Percentiles rank a stretch among this genome's conserved stretches.
phyloP scores from a whole-genome alignment of 257 asterid genomes.

The Capsicum chinense region DNA sequence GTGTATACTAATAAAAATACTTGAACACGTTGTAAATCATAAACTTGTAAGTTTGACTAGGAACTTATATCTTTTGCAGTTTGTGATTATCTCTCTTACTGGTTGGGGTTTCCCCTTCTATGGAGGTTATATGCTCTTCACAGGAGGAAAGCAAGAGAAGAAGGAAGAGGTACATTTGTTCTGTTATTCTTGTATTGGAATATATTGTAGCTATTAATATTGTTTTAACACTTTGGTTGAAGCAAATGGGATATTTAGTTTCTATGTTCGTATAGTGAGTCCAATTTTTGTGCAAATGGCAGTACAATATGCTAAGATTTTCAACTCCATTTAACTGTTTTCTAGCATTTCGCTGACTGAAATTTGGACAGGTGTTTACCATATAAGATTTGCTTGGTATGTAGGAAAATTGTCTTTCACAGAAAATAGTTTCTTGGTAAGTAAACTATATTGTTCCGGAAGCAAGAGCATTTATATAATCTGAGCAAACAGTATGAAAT shows the following conservation, averaged over 20 bases:
- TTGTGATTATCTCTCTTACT: constrained; percentile 59
- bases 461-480: not conserved
- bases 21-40: not conserved
- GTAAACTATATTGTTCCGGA: not conserved
- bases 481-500: not conserved
- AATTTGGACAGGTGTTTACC: not conserved
- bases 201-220: no score
- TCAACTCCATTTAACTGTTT: not conserved
- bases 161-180: constrained; percentile 49
- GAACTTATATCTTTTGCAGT: constrained; percentile 42
- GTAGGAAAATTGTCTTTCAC: not conserved
- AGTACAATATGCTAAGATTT: no score
- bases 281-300: no score
- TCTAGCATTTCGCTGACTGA: not conserved
- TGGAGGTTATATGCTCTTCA: constrained; percentile 53
- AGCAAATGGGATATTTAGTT: no score
- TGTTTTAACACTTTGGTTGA: no score
- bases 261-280: no score
- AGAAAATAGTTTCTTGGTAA: not conserved
- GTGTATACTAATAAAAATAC: no score
- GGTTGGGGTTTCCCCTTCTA: constrained; percentile 60
- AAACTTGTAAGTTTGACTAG: constrained; percentile 17
- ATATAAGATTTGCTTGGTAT: not conserved
- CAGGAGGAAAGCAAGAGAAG: constrained; percentile 55
- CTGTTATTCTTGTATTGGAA: not conserved